Evolutionary conservation across 2,329 filamentous ascomycete genomes (phyloP).

Genomic region (Amauroascus verrucosus): DNA sequence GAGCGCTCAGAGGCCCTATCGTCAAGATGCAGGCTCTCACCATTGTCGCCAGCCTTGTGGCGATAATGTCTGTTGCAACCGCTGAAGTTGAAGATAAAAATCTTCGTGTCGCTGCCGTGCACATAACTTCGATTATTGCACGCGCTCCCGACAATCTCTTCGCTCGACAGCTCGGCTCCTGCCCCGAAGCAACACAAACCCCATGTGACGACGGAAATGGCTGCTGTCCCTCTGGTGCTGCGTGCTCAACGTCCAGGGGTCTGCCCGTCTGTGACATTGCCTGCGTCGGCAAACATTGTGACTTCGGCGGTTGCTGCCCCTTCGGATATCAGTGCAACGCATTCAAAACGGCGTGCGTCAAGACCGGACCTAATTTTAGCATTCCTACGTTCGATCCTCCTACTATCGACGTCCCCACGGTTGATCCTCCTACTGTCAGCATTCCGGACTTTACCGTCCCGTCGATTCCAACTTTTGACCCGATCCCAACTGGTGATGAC

Average conservation of each 20-base stretch:
- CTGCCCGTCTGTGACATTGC: slow-evolving; percentile 3
- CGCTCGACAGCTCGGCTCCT: slow-evolving; percentile 1
- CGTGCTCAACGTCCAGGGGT: background rate
- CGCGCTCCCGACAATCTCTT: slow-evolving; percentile 5
- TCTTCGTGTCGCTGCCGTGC: slow-evolving; percentile 2
- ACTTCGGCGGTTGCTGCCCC: slow-evolving; percentile 10
- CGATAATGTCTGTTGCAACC: background rate
- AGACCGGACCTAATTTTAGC: background rate
- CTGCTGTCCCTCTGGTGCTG: slow-evolving; percentile 2
- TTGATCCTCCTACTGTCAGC: background rate
- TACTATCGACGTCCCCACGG: background rate
- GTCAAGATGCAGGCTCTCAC: background rate
- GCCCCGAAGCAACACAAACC: slow-evolving; percentile 4
- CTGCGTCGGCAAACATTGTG: background rate
- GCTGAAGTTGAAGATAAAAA: background rate
- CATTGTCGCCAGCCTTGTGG: background rate
- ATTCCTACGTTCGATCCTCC: background rate
- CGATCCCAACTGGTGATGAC: background rate
- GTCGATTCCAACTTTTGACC: background rate
- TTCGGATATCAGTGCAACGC: slow-evolving; percentile 1
- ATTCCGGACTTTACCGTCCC: background rate
- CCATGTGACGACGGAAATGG: slow-evolving; percentile 4
- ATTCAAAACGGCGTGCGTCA: background rate
- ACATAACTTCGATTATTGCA: slow-evolving; percentile 7
- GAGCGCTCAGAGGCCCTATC: too few species aligned